phyloP scores from a whole-genome alignment of 164 flowering plant species.

The Kalanchoe fedtschenkoi region DNA sequence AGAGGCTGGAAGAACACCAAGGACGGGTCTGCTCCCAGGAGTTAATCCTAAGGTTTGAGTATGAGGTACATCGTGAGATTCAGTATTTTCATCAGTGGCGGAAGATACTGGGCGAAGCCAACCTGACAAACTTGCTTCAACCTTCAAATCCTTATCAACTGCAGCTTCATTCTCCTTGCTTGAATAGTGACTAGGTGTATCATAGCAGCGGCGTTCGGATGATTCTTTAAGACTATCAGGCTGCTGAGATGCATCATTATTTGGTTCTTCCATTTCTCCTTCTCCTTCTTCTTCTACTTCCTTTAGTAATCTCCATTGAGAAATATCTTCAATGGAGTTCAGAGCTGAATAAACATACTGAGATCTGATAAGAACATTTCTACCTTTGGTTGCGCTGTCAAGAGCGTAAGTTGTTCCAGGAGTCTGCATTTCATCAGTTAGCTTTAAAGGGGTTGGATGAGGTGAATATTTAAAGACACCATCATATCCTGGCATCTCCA shows the following conservation, averaged over 20 bases:
- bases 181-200: constrained; percentile 10
- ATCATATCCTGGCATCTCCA: no score
- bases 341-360: constrained; percentile 57
- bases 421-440: constrained; percentile 84
- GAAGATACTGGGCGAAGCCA: constrained; percentile 43
- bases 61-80: constrained; percentile 9
- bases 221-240: constrained; percentile 19
- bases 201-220: constrained; percentile 14
- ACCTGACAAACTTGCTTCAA: constrained; percentile 45
- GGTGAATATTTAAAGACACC: constrained; percentile 35
- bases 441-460: constrained; percentile 57
- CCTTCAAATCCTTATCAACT: constrained; percentile 18
- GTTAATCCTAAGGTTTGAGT: constrained; percentile 18
- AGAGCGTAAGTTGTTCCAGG: constrained; percentile 80
- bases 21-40: constrained; percentile 63
- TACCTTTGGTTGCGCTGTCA: constrained; percentile 27
- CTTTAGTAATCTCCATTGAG: constrained; percentile 32
- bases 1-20: constrained; percentile 64
- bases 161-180: constrained; percentile 10
- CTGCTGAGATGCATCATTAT: constrained; percentile 7
- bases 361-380: constrained; percentile 45
- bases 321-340: constrained; percentile 38
- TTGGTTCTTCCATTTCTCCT: neutral
- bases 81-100: constrained; percentile 12
- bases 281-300: constrained; percentile 21